phyloP scores from a whole-genome alignment of 164 flowering plant species.

The Liquidambar formosana region DNA sequence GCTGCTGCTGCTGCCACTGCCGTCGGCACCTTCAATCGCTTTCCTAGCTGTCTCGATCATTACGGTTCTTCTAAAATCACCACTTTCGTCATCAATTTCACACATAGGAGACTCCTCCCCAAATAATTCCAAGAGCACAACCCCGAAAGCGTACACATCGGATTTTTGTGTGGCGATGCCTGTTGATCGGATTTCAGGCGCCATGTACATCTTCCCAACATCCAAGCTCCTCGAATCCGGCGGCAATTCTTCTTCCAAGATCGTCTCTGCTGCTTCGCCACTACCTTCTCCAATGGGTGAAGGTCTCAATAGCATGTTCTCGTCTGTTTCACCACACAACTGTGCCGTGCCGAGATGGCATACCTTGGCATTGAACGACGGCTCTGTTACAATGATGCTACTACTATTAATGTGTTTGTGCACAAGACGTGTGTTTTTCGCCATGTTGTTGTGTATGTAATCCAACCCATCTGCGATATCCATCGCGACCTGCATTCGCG shows the following conservation, averaged over 20 bases:
- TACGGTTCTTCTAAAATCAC: slow-evolving; percentile 37
- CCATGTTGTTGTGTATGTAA: slow-evolving; percentile 67
- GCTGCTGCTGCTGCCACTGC: slow-evolving; percentile 14
- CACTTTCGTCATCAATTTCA: slow-evolving; percentile 34
- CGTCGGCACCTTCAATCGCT: slow-evolving; percentile 33
- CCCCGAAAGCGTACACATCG: slow-evolving; percentile 83
- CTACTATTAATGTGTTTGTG: slow-evolving; percentile 75
- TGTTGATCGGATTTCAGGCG: slow-evolving; percentile 59
- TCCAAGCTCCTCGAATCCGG: slow-evolving; percentile 32
- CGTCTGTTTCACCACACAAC: slow-evolving; percentile 63
- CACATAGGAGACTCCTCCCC: slow-evolving; percentile 69
- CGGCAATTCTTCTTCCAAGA: background rate
- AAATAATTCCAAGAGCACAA: slow-evolving; percentile 68
- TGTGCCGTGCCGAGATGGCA: slow-evolving; percentile 84
- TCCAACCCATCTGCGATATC: slow-evolving; percentile 79
- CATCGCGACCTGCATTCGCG: slow-evolving; percentile 68
- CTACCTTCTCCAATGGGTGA: background rate
- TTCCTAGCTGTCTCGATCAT: slow-evolving; percentile 54
- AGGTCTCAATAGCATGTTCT: background rate
- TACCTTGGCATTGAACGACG: slow-evolving; percentile 55
- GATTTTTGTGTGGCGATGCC: slow-evolving; percentile 61
- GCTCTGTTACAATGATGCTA: slow-evolving; percentile 64
- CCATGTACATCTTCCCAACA: slow-evolving; percentile 44
- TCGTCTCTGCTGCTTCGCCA: background rate
- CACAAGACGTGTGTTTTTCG: too few species aligned